A percentile compares a stretch with the other conserved stretches of the same genome.
phyloP scores from a whole-genome alignment of 257 asterid genomes.

The Echium plantagineum region DNA sequence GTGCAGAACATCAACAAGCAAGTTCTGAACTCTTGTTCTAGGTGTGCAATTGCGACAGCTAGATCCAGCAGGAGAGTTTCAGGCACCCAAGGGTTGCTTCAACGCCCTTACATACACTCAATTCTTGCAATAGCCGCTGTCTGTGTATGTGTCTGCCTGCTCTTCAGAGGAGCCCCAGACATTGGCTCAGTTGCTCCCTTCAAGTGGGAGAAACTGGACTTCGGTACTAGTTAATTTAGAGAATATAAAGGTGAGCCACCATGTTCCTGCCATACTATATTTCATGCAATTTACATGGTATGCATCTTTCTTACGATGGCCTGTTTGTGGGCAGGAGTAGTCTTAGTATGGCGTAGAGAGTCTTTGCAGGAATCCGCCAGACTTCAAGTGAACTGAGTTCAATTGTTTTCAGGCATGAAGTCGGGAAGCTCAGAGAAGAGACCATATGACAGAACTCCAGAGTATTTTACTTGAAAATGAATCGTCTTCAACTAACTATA shows the following conservation, averaged over 20 bases:
- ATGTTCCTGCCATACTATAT: too few species aligned
- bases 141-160: constrained; percentile 70
- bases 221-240: constrained; percentile 28
- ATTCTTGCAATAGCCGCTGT: constrained; percentile 79
- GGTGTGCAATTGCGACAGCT: constrained; percentile 36
- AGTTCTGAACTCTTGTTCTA: constrained; percentile 44
- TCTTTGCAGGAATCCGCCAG: neutral
- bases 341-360: too few species aligned
- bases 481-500: neutral
- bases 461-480: neutral
- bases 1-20: constrained; percentile 13
- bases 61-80: constrained; percentile 28
- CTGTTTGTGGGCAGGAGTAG: neutral
- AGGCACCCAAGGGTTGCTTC: constrained; percentile 50
- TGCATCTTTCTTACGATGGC: neutral
- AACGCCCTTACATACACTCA: constrained; percentile 60
- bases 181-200: constrained; percentile 46
- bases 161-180: constrained; percentile 58
- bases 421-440: neutral
- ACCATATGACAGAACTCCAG: neutral
- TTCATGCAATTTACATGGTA: too few species aligned
- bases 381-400: neutral
- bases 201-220: constrained; percentile 63
- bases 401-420: neutral
- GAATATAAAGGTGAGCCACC: neutral